Base-by-base conservation (phyloP, 139 green algal species). In the Micromonas pusilla region DNA sequence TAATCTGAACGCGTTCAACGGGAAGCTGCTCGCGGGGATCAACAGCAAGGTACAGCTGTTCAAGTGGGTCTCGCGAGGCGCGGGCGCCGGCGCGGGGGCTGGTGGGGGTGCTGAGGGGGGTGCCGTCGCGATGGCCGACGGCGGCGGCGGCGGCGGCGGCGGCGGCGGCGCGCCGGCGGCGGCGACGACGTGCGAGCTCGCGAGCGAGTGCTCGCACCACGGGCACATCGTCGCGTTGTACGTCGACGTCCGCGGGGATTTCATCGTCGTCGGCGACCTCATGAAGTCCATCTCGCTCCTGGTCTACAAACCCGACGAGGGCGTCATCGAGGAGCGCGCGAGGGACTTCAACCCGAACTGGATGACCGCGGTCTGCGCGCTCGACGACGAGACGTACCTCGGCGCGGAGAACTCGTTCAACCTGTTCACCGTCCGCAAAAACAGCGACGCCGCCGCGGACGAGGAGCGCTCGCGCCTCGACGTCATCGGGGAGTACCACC, bases 281-380 rank as follows among this genome's bases (percentile, higher is more conserved):
- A 99, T 99, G 95, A 93, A 96, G 66, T 94, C 86, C 78, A 88
- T 99, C 31, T 86, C 88, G n/a, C 78, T 99, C 66, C 73, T 88
- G 23, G 57, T 86, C 13, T 89, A 89, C 75, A 88, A 88, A 34
- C 83, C 84, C 20, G 88, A 93, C 74, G 88, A 94, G 57, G 83
- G 85, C 1, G 60, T 79, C 1, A 88, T 98, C 70, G 93, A 95
- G 83, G 85, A 90, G 73, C 65, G 84, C 20, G 90, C 93, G 28
- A 82, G 88, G 0, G 93, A 98, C 74, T 96, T 86, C 77, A 88
- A 91, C 75, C 87, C 86, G 52, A 94, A 92, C 77, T 98, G 92
- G 90, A 94, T 97, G 84, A 93, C 89, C 0, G 89, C 92, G 0
- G 86, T 93, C 1, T 84, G 87, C 21, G 82, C 93, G 13, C 80